Percentiles rank a stretch among this genome's conserved stretches.
Conservation (phyloP, 345 rosid species). For the Salix suchowensis region DNA sequence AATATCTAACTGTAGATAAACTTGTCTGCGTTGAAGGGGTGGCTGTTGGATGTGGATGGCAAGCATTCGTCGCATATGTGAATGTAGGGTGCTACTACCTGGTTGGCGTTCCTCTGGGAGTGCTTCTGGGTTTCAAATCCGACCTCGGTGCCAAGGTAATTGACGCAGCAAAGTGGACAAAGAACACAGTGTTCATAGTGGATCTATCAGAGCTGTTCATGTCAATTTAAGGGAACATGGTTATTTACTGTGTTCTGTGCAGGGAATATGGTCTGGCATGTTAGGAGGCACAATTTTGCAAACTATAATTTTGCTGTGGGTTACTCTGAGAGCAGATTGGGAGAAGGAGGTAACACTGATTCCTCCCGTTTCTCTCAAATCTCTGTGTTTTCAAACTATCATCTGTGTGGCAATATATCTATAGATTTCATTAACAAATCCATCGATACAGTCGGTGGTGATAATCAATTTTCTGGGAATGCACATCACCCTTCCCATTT, state of each 20-base stretch:
- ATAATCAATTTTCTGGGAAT: too few species aligned
- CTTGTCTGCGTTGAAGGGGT: slow-evolving; percentile 36
- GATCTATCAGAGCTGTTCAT: background rate
- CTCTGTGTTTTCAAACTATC: too few species aligned
- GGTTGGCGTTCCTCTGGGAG: slow-evolving; percentile 49
- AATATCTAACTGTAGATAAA: background rate
- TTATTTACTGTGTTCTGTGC: background rate
- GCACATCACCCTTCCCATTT: too few species aligned
- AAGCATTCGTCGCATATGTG: slow-evolving; percentile 58
- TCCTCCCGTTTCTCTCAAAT: too few species aligned
- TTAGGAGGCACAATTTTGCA: slow-evolving; percentile 55
- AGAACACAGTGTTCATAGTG: too few species aligned
- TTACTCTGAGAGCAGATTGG: slow-evolving; percentile 49
- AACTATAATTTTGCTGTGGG: slow-evolving; percentile 44
- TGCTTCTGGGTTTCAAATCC: slow-evolving; percentile 56
- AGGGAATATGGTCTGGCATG: slow-evolving; percentile 77
- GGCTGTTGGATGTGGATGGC: slow-evolving; percentile 85
- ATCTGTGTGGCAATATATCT: too few species aligned
- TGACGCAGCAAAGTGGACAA: too few species aligned
- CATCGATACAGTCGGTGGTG: too few species aligned
- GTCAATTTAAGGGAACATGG: background rate
- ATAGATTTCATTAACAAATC: too few species aligned
- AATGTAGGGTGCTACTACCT: slow-evolving; percentile 60
- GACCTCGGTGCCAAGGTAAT: slow-evolving; percentile 49
- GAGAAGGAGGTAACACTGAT: slow-evolving; percentile 34